Base-by-base conservation (phyloP, 2,329 filamentous ascomycete genomes). In the Ceratocystis eucalypticola region DNA sequence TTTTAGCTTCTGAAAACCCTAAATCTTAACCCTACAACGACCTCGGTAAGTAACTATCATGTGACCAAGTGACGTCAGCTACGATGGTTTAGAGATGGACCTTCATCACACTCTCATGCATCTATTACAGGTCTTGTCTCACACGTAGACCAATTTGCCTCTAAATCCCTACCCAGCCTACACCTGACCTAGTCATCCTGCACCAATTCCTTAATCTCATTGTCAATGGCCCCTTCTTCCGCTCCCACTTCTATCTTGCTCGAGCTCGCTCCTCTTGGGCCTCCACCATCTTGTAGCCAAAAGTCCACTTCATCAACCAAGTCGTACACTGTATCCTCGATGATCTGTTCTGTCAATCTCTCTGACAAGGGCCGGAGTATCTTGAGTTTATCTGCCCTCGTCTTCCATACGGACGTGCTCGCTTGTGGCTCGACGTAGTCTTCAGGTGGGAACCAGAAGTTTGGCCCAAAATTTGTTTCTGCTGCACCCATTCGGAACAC, bases 281-380 rank as follows among this genome's bases (percentile, higher is more conserved):
- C 78, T 7, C 78, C 79, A 28, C 81, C 82, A 69, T 91, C 89
- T 73, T 89, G 84, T 74, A 86, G 81, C 86, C 85, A 95, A 77
- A 89, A 94, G 77, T 96, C 91, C 62, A 96, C 89, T 76, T 99
- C 94, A 72, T 99, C 94, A 41, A 97, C 81, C 65, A 99, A 83
- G 75, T 99, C 94, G 74, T 91, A 96, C 37, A 96, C 83, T 28
- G 96, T 80, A 72, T 99, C 94, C 76, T 99, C 94, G 15, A 88
- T 91, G 69, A 99, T 92, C 77, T 97, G 93, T 74, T 99, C 92
- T 68, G 86, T 84, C 75, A 91, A 97, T 41, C 94, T 84, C 69
- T 95, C 89, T 2, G 59, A 61, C 28, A 66, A 33, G 5, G 67
- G 67, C 5, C 67, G 64, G 45, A 65, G 44, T 10, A 45, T 28